Percentiles rank a stretch among this genome's conserved stretches.
Evolutionary conservation across 2,329 filamentous ascomycete species (phyloP).

Genomic region (Onygena corvina): DNA sequence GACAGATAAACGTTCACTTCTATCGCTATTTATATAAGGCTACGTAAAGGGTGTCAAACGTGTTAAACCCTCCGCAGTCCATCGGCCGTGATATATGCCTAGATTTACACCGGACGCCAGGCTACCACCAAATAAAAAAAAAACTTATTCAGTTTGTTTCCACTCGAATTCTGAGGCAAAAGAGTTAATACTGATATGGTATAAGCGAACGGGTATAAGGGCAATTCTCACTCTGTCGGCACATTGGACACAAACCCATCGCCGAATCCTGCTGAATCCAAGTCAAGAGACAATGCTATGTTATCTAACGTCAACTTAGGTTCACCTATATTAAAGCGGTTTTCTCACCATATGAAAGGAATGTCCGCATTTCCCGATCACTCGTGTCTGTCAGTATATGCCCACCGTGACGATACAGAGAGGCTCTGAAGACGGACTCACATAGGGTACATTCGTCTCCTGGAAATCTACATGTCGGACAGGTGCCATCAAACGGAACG

Average conservation of each 20-base stretch:
- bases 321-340: too few species aligned
- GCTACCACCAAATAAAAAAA: too few species aligned
- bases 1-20: too few species aligned
- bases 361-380: constrained; percentile 92
- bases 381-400: constrained; percentile 36
- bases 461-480: constrained; percentile 94
- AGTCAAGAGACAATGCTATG: constrained; percentile 80
- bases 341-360: constrained; percentile 89
- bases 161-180: constrained; percentile 40
- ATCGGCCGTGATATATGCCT: too few species aligned
- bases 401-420: not conserved
- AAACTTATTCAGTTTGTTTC: constrained; percentile 31
- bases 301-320: too few species aligned
- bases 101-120: too few species aligned
- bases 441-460: constrained; percentile 88
- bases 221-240: constrained; percentile 64
- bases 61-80: too few species aligned
- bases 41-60: too few species aligned
- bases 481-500: constrained; percentile 94
- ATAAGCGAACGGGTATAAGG: not conserved
- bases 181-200: constrained; percentile 13
- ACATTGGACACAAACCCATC: constrained; percentile 95
- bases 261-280: constrained; percentile 95
- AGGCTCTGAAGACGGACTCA: constrained; percentile 37
- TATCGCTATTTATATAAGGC: too few species aligned